Evolutionary conservation across 148 eudicot species (phyloP).

Genomic region (Nepenthes gracilis): DNA sequence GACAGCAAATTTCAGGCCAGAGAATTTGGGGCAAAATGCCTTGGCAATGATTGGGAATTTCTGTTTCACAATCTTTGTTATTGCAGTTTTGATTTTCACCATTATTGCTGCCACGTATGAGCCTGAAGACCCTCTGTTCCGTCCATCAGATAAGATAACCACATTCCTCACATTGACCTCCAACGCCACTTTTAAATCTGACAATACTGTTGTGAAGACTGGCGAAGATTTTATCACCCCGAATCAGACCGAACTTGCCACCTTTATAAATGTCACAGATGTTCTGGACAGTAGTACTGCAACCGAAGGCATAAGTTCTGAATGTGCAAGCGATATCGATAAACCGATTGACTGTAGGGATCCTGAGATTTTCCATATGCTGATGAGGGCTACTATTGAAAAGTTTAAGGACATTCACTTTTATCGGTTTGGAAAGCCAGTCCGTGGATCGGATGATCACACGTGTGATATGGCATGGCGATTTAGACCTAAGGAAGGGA

Average conservation of each 20-base stretch:
- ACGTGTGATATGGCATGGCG: conserved; percentile 98
- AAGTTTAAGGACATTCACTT: conserved; percentile 77
- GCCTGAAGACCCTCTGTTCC: conserved; percentile 81
- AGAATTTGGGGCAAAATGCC: conserved; percentile 70
- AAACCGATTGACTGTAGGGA: conserved; percentile 81
- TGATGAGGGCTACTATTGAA: conserved; percentile 92
- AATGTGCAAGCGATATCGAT: conserved; percentile 43
- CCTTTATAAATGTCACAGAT: conserved; percentile 57
- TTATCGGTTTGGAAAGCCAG: conserved; percentile 78
- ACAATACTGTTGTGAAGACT: conserved; percentile 52
- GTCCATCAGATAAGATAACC: conserved; percentile 67
- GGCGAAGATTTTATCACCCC: conserved; percentile 89
- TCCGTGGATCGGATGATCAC: conserved; percentile 47
- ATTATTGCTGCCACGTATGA: conserved; percentile 72
- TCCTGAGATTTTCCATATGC: conserved; percentile 68
- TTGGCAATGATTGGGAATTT: conserved; percentile 67
- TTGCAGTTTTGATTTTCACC: conserved; percentile 75
- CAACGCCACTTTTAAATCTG: conserved; percentile 64
- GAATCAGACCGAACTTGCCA: conserved; percentile 49
- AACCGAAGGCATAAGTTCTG: neutral
- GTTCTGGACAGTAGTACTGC: conserved; percentile 27
- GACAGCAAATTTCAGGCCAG: conserved; percentile 51
- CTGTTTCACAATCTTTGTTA: conserved; percentile 60
- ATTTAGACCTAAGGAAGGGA: conserved; percentile 87
- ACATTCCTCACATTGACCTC: conserved; percentile 60